Evolutionary conservation across 108 stramenopile genomes (phyloP), one percentile per base, ranked within the genome.

Genomic region (Cyclotella cryptica): DNA sequence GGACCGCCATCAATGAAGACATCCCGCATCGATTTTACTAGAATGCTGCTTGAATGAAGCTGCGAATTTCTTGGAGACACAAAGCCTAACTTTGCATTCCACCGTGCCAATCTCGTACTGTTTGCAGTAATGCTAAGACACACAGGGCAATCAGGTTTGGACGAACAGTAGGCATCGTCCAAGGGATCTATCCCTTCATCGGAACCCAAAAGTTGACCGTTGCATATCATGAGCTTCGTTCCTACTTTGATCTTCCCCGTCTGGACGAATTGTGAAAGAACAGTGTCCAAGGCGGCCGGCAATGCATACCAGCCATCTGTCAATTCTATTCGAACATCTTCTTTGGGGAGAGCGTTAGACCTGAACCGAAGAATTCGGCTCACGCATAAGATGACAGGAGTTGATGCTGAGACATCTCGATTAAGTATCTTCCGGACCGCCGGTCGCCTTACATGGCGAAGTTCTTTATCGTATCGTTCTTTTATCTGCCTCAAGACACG

Each of bases 261-360:
- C 7, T 72, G 43, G 21, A 94, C 74, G 60, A 85, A 75, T 19
- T 63, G 47, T 19, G 54, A 41, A 19, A 96, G 75, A 26, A 63
- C 35, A 17, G 19, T 15, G 72, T 96, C 95, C 9, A 90, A 60
- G 11, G 72, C 35, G 29, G 90, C 89, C 45, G 83, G 79, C 14
- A 94, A 62, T 40, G 86, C 74, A 81, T 96, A 94, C 95, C 95
- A 96, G 0, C 93, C 93, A 81, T 96, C 95, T 14, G 88, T 90
- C 27, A 94, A 77, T 72, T 92, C 90, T 30, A 94, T 14, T 30
- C 77, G 55, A 27, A 63, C 59, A 41, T 77, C 86, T 28, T 63
- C 69, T 22, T 40, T 46, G 47, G 42, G 15, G 41, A 26, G 28
- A n/a, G 49, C 10, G 22, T 82, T 82, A 10, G 52, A 72, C 52